phyloP scores from a whole-genome alignment of 768 basidiomycete genomes.

The Cyclocybe aegerita region DNA sequence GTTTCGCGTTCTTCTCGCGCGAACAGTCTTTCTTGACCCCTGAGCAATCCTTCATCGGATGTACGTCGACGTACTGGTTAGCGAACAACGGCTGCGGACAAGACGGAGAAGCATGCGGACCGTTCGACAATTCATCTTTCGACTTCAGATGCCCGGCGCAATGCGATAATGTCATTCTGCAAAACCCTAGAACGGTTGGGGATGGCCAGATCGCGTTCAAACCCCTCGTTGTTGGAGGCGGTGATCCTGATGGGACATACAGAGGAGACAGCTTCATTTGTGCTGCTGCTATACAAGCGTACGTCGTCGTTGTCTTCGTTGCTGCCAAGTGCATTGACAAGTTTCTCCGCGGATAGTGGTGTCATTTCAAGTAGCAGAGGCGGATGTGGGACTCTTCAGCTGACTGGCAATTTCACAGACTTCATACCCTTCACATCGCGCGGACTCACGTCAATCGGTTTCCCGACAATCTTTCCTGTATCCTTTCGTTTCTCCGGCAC shows the following conservation, averaged over 20 bases:
- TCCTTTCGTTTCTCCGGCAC: conserved; percentile 55
- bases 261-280: conserved; percentile 86
- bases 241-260: conserved; percentile 69
- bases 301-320: conserved; percentile 24
- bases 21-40: conserved; percentile 74
- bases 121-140: conserved; percentile 59
- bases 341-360: conserved; percentile 43
- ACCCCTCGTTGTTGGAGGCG: conserved; percentile 85
- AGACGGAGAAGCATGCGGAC: conserved; percentile 62
- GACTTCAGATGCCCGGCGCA: conserved; percentile 83
- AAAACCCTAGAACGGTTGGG: conserved; percentile 77
- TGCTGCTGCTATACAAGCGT: conserved; percentile 82
- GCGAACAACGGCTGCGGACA: conserved; percentile 73
- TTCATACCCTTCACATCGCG: conserved; percentile 59
- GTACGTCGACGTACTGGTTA: conserved; percentile 71
- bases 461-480: conserved; percentile 73
- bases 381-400: conserved; percentile 72
- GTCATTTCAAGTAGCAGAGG: conserved; percentile 62
- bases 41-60: conserved; percentile 59
- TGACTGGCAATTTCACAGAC: conserved; percentile 72
- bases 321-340: conserved; percentile 8
- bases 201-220: conserved; percentile 60
- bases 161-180: conserved; percentile 60
- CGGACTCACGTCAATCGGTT: conserved; percentile 70
- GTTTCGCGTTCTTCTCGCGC: conserved; percentile 69